phyloP scores from a whole-genome alignment of 805 yeast genomes.

The Schwanniomyces yamadae region DNA sequence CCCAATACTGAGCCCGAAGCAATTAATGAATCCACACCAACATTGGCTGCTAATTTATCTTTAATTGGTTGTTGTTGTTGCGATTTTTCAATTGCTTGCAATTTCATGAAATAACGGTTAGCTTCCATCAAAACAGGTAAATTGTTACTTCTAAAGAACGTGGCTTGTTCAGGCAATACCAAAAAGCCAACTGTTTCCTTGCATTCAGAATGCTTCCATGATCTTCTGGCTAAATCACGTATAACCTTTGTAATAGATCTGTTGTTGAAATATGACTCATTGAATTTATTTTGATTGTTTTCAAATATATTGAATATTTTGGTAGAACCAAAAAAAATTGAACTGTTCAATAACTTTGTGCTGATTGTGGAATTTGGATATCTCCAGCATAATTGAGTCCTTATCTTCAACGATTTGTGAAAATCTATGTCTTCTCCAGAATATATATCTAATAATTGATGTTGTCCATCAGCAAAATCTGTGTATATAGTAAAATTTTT shows the following conservation, averaged over 20 bases:
- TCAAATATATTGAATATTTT: constrained; percentile 53
- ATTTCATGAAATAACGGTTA: constrained; percentile 71
- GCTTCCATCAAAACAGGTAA: constrained; percentile 86
- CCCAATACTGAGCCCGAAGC: constrained; percentile 69
- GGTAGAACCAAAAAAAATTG: constrained; percentile 50
- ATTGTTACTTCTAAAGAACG: constrained; percentile 76
- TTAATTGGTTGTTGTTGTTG: constrained; percentile 31
- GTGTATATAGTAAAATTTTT: constrained; percentile 68
- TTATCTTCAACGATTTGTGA: constrained; percentile 67
- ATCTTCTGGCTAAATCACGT: constrained; percentile 84
- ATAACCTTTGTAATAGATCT: constrained; percentile 65
- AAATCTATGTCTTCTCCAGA: constrained; percentile 66
- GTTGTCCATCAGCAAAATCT: constrained; percentile 42
- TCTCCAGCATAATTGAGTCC: constrained; percentile 90
- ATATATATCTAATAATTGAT: constrained; percentile 66
- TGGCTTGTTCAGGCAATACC: constrained; percentile 64
- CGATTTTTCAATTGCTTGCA: constrained; percentile 48
- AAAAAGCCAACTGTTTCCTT: constrained; percentile 68
- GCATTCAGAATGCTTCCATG: constrained; percentile 74
- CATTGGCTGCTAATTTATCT: constrained; percentile 62
- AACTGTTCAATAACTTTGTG: constrained; percentile 69
- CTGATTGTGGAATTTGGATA: constrained; percentile 78
- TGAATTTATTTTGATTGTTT: constrained; percentile 30
- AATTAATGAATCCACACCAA: constrained; percentile 84
- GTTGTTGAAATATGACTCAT: constrained; percentile 37